Evolutionary conservation across 148 eudicot genomes (phyloP).

Genomic region (Rhododendron kiyosumense): DNA sequence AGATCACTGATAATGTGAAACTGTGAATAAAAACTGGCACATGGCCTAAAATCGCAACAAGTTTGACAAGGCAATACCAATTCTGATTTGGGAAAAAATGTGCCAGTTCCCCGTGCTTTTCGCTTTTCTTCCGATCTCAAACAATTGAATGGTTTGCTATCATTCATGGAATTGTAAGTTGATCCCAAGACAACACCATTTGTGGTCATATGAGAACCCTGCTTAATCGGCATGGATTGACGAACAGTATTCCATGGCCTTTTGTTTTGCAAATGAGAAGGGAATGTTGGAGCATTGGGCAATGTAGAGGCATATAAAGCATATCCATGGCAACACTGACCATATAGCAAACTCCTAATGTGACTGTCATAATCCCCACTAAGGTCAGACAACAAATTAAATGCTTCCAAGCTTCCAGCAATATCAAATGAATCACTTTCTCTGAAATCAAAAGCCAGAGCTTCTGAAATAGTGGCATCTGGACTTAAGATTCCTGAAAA

Average conservation of each 20-base stretch:
- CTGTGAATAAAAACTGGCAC: background rate
- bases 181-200: slow-evolving; percentile 14
- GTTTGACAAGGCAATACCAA: slow-evolving; percentile 20
- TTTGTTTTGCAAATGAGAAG: slow-evolving; percentile 17
- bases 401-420: slow-evolving; percentile 26
- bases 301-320: slow-evolving; percentile 12
- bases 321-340: slow-evolving; percentile 36
- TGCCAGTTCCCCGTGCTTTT: slow-evolving; percentile 36
- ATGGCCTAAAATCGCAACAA: background rate
- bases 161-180: background rate
- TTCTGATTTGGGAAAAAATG: slow-evolving; percentile 34
- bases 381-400: slow-evolving; percentile 25
- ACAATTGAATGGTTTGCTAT: slow-evolving; percentile 5
- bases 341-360: slow-evolving; percentile 21
- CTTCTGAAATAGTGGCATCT: slow-evolving; percentile 18
- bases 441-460: slow-evolving; percentile 19
- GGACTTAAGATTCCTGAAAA: slow-evolving; percentile 21
- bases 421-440: slow-evolving; percentile 20
- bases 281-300: slow-evolving; percentile 14
- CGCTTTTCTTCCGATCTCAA: slow-evolving; percentile 17
- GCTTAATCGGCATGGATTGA: slow-evolving; percentile 5
- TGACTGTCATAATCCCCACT: slow-evolving; percentile 12
- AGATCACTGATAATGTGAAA: background rate
- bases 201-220: slow-evolving; percentile 13
- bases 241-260: slow-evolving; percentile 28